Conservation (phyloP, 768 basidiomycete genomes). For the Mycena filopes region DNA sequence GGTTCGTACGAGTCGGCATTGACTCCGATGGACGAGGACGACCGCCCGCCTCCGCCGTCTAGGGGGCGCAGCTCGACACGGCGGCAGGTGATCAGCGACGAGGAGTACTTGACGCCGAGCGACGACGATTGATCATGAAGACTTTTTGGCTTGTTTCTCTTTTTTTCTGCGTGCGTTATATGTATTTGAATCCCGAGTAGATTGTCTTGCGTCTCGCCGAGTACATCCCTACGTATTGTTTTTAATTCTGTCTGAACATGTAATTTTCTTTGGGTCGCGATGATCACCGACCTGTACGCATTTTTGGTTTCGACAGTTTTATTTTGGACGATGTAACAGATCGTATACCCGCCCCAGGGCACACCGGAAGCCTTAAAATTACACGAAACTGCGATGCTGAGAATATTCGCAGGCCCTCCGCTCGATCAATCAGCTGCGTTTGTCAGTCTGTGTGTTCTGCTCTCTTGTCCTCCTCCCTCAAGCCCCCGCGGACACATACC, state of each 20-base stretch:
- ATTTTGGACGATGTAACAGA: no score
- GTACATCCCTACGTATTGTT: slow-evolving; percentile 21
- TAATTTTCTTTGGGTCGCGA: slow-evolving; percentile 9
- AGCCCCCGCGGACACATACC: background rate
- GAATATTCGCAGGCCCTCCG: no score
- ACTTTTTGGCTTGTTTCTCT: background rate
- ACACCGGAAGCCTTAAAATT: no score
- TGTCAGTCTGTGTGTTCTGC: background rate
- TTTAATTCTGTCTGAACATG: slow-evolving; percentile 23
- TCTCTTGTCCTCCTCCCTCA: background rate
- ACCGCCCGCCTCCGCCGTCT: slow-evolving; percentile 63
- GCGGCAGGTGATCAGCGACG: slow-evolving; percentile 81
- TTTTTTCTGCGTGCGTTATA: slow-evolving; percentile 8
- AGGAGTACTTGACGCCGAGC: slow-evolving; percentile 77
- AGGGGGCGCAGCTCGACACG: slow-evolving; percentile 69
- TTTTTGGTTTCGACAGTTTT: no score
- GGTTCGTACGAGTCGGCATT: slow-evolving; percentile 73
- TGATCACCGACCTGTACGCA: no score
- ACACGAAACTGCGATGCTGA: no score
- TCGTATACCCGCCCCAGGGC: no score
- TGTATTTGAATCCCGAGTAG: slow-evolving; percentile 19
- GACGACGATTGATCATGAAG: slow-evolving; percentile 66
- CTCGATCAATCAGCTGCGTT: no score
- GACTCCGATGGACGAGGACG: slow-evolving; percentile 87
- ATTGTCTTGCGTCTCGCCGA: no score